Conservation (phyloP, 345 rosid genomes). For the Eutrema yunnanense region DNA sequence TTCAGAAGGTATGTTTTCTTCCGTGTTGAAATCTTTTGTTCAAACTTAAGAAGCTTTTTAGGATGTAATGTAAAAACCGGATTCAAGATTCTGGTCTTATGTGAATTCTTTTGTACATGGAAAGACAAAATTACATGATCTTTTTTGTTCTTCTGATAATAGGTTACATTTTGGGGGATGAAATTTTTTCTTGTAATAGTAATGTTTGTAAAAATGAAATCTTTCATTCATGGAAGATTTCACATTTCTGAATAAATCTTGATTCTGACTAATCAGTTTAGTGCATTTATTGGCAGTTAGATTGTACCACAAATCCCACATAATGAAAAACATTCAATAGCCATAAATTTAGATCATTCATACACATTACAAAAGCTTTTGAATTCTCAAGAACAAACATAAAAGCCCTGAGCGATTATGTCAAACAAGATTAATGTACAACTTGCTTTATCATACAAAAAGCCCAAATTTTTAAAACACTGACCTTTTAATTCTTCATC, state of each 20-base stretch:
- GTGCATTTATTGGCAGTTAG: neutral
- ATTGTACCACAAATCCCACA: neutral
- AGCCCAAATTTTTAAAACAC: neutral
- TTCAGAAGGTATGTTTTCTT: neutral
- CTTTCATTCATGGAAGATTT: neutral
- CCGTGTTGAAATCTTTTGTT: conserved; percentile 8
- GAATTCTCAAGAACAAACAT: neutral
- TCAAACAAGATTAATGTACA: neutral
- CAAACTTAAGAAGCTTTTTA: conserved; percentile 27
- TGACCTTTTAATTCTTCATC: neutral
- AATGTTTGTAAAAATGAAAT: neutral
- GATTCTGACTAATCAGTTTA: neutral
- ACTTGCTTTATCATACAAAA: conserved; percentile 18
- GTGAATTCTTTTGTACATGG: conserved; percentile 64
- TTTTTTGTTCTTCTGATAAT: neutral
- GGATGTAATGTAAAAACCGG: conserved; percentile 22
- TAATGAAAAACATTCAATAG: neutral
- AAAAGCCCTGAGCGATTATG: neutral
- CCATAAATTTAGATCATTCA: neutral
- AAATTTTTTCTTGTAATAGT: neutral
- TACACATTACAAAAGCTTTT: neutral
- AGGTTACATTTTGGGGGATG: neutral
- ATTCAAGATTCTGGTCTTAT: conserved; percentile 21
- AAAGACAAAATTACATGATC: neutral
- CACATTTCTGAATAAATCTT: neutral